These are phyloP conservation scores for Dioscorea alata DNA, from an alignment of 106 monocot genomes.

Conservation along the genomic window DNA sequence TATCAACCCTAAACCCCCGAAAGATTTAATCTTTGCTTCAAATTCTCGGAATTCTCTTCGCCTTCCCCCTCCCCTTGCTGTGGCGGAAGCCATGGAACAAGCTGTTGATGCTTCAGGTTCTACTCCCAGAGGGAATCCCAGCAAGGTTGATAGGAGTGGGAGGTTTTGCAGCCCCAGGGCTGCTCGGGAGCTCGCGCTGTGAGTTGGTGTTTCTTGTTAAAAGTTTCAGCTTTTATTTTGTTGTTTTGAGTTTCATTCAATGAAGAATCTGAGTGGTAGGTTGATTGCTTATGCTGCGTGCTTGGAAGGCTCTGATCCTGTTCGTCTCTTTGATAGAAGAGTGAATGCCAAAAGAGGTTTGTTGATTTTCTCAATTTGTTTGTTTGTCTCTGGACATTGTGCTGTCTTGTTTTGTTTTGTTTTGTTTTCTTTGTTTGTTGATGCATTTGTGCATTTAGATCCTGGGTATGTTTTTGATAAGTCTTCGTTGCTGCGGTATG, in stretches of 20 bases:
- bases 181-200: conserved; percentile 91
- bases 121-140: conserved; percentile 4
- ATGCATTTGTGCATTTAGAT: conserved; percentile 18
- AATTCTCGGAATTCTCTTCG: conserved; percentile 3
- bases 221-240: background rate
- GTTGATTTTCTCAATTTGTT: background rate
- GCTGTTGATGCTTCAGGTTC: conserved; percentile 2
- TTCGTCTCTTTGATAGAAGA: conserved; percentile 70
- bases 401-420: background rate
- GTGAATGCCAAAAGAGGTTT: conserved; percentile 81
- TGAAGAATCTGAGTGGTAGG: conserved; percentile 24
- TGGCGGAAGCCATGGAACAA: conserved; percentile 29
- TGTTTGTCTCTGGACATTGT: background rate
- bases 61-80: conserved; percentile 6
- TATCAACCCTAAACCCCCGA: conserved; percentile 18
- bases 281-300: conserved; percentile 87
- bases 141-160: conserved; percentile 61
- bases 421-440: background rate
- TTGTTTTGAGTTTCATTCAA: background rate
- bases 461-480: conserved; percentile 88
- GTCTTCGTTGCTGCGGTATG: conserved; percentile 49
- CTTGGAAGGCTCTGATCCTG: conserved; percentile 85
- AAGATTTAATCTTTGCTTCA: conserved; percentile 5
- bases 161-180: conserved; percentile 88
- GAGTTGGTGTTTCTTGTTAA: conserved; percentile 24